A percentile compares a stretch with the other conserved stretches of the same genome.
Evolutionary conservation across 73 alveolate genomes (phyloP).

Genomic region (Stentor roeselii): DNA sequence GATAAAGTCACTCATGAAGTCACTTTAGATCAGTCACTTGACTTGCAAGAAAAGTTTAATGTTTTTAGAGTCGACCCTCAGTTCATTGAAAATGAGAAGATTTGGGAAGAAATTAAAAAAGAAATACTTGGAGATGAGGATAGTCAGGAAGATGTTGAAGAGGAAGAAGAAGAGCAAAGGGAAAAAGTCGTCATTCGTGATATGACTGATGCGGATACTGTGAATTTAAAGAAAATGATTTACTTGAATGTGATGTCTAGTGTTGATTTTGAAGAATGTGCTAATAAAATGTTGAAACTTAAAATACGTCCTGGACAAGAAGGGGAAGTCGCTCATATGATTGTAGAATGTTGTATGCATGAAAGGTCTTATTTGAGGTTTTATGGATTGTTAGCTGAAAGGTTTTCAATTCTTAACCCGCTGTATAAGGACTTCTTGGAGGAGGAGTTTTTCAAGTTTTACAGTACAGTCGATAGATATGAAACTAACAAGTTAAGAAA

Average conservation of each 20-base stretch:
- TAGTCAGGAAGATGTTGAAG: constrained; percentile 48
- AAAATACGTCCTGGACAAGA: constrained; percentile 96
- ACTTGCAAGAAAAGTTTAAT: constrained; percentile 90
- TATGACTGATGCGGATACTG: constrained; percentile 92
- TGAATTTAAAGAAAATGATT: constrained; percentile 91
- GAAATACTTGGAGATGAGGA: constrained; percentile 96
- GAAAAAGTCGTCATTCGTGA: constrained; percentile 75
- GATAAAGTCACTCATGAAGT: constrained; percentile 96
- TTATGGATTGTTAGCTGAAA: constrained; percentile 89
- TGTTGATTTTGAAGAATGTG: constrained; percentile 97
- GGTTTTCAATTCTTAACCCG: constrained; percentile 92
- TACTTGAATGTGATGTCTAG: constrained; percentile 96
- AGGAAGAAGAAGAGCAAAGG: constrained; percentile 59
- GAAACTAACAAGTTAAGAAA: constrained; percentile 99
- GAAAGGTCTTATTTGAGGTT: constrained; percentile 96
- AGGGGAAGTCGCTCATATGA: constrained; percentile 94
- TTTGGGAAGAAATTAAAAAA: constrained; percentile 91
- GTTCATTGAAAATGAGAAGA: constrained; percentile 89
- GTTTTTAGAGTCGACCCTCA: constrained; percentile 91
- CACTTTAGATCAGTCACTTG: constrained; percentile 85
- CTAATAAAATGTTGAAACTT: constrained; percentile 96
- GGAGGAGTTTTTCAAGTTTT: constrained; percentile 86
- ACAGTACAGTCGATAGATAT: constrained; percentile 93
- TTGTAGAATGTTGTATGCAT: constrained; percentile 94
- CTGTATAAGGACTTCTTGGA: constrained; percentile 89